These are phyloP conservation scores for Verbena officinalis DNA, from an alignment of 257 asterid species.

Conservation along the genomic window DNA sequence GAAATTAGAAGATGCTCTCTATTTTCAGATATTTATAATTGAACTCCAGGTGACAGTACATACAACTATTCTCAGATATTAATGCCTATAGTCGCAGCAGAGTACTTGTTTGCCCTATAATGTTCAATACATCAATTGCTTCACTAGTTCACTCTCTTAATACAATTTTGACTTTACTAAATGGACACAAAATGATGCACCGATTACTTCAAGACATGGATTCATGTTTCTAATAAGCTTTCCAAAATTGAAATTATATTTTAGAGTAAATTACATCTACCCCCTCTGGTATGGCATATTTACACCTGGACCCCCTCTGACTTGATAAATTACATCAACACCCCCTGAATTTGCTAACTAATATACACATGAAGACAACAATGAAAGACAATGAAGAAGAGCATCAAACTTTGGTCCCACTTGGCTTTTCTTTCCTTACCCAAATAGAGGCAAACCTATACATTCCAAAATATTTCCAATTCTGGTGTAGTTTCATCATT, in stretches of 20 bases:
- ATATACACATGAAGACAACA: no score
- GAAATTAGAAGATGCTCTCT: constrained; percentile 5
- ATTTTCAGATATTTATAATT: constrained; percentile 11
- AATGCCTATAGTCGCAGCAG: constrained; percentile 21
- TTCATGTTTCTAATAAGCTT: constrained; percentile 4
- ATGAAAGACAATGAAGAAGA: constrained; percentile 26
- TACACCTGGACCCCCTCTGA: no score
- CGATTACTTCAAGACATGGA: constrained; percentile 20
- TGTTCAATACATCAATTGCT: constrained; percentile 13
- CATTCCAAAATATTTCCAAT: constrained; percentile 27
- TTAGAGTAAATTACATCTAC: no score
- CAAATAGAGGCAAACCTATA: constrained; percentile 25
- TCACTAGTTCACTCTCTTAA: neutral
- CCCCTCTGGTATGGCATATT: no score
- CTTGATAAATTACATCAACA: no score
- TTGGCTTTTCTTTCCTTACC: constrained; percentile 30
- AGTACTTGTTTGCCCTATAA: constrained; percentile 21
- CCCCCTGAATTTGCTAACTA: no score
- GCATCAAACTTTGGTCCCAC: constrained; percentile 31
- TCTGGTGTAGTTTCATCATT: constrained; percentile 22
- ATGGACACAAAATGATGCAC: constrained; percentile 21
- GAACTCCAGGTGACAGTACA: constrained; percentile 16
- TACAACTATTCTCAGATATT: constrained; percentile 22
- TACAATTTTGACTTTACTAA: constrained; percentile 1
- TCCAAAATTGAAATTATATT: no score